Conservation (phyloP, 495 filamentous ascomycete genomes). For the Tuber aestivum region DNA sequence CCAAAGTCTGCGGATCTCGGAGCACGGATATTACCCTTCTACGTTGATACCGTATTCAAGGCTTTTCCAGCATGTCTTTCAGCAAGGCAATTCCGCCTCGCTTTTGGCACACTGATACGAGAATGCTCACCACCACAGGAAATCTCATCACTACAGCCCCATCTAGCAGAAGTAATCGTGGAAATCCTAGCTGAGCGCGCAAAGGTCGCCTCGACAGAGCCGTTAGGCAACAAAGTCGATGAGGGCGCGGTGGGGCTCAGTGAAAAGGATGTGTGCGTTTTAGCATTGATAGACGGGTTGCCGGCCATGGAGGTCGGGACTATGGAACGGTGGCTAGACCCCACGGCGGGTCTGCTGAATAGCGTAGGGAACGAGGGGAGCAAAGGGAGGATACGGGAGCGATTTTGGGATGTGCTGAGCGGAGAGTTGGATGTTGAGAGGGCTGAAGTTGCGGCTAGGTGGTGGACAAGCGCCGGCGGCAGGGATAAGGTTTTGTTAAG, state of each 20-base stretch:
- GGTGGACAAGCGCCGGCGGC: conserved; percentile 75
- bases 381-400: conserved; percentile 59
- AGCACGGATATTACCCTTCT: conserved; percentile 70
- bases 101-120: conserved; percentile 81
- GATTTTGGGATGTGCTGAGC: conserved; percentile 79
- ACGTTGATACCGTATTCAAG: conserved; percentile 75
- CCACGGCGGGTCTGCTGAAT: conserved; percentile 64
- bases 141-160: conserved; percentile 62
- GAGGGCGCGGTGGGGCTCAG: conserved; percentile 50
- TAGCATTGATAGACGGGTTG: conserved; percentile 77
- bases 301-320: conserved; percentile 63
- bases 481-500: conserved; percentile 61
- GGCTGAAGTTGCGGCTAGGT: conserved; percentile 70
- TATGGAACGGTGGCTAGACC: conserved; percentile 70
- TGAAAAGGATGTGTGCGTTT: conserved; percentile 70
- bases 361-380: conserved; percentile 56
- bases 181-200: conserved; percentile 73
- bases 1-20: conserved; percentile 68
- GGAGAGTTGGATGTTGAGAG: conserved; percentile 93
- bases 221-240: conserved; percentile 42
- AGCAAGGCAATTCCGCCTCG: conserved; percentile 82
- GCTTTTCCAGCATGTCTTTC: conserved; percentile 80
- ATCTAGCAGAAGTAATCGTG: conserved; percentile 69
- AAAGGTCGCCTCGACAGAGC: conserved; percentile 50
- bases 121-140: conserved; percentile 77